Base-by-base conservation (phyloP, 805 yeast genomes). In the Nakazawaea wyomingensis region DNA sequence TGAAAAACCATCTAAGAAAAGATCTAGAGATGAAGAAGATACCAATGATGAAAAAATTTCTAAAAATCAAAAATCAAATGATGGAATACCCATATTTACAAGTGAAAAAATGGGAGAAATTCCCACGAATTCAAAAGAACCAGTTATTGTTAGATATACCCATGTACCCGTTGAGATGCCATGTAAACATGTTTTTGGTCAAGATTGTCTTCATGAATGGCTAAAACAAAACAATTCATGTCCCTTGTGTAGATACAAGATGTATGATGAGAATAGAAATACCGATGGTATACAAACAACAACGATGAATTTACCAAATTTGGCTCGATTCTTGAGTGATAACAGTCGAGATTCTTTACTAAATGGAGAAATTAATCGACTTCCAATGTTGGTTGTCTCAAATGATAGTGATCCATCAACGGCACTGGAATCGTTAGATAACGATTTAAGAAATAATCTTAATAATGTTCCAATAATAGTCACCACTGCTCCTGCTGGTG, bases 111-210 rank as follows among this genome's bases (percentile, higher is more conserved):
- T 40, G 28, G 26, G 37, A 30, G 26, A 29, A 19, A 47, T 11
- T 9, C 27, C 11, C 11, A 24, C 27, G 11, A 24, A 8, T 24
- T 11, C 27, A 9, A 8, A 24, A 3, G 11, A 24, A 24, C 11
- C 27, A 61, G 44, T 54, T 59, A 27, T 52, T 16, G 20, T 32
- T n/a, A 46, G 45, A 9, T 72, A 65, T 50, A 54, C 57, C 5
- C 97, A 93, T 58, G 60, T 71, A 4, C 84, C 96, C 0, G 69
- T 85, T 1, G 66, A 73, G 45, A 69, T 91, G 74, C 93, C 96
- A 0, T 91, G 99, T 60, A 79, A 79, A 7, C 99, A 91, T 56
- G 57, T 80, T 0, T 91, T 93, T 67, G 98, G 99, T 5, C 72
- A 80, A 48, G 74, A 77, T n/a, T 91, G 99, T 65, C 66, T 89